Conservation (phyloP, 2,329 filamentous ascomycete genomes). For the Alternaria alternata region DNA sequence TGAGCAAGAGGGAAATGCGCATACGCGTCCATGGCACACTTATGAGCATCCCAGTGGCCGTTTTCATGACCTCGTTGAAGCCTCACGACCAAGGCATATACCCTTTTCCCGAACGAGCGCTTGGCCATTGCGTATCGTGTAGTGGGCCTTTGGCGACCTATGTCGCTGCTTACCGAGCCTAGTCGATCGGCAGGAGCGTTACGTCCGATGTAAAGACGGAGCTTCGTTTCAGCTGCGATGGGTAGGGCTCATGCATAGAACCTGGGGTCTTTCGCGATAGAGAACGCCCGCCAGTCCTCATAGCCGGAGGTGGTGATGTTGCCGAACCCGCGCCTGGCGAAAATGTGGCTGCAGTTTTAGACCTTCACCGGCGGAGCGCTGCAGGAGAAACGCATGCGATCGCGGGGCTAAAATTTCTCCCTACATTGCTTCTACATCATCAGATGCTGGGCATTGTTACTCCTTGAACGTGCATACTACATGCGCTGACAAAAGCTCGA, state of each 20-base stretch:
- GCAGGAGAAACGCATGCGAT: background rate
- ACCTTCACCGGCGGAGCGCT: background rate
- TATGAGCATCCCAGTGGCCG: constrained; percentile 9
- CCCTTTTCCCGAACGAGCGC: background rate
- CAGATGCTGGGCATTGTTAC: background rate
- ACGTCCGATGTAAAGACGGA: background rate
- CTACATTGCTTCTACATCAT: background rate
- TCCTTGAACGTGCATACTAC: background rate
- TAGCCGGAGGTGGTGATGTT: background rate
- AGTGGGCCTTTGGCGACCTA: background rate
- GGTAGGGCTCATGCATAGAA: background rate
- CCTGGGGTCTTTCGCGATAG: background rate
- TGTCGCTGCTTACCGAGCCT: background rate
- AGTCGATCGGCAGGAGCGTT: background rate
- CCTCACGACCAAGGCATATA: constrained; percentile 8
- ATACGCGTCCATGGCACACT: constrained; percentile 11
- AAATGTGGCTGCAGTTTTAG: background rate
- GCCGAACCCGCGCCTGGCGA: background rate
- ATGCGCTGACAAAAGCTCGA: background rate
- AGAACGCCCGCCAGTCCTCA: background rate
- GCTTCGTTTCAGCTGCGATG: background rate
- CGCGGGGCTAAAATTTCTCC: background rate
- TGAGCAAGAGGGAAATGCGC: constrained; percentile 9
- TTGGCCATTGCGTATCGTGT: background rate
- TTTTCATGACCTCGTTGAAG: background rate